These are phyloP conservation scores for Blastomyces gilchristii DNA, from an alignment of 2,329 filamentous ascomycete species.

Conservation along the genomic window DNA sequence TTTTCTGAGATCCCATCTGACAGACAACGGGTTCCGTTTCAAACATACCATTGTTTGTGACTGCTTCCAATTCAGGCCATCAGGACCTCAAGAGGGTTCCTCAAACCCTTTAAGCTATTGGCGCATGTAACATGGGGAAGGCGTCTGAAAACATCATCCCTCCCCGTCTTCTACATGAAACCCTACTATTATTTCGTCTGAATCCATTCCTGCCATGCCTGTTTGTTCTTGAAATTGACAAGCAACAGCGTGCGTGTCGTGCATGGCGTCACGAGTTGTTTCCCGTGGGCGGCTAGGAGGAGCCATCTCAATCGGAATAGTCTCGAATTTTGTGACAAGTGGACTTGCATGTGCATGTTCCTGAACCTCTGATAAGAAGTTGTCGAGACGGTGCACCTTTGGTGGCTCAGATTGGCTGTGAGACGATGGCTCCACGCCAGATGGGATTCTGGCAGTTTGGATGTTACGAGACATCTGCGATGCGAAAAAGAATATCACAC, in stretches of 20 bases:
- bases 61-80: neutral
- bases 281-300: slow-evolving; percentile 13
- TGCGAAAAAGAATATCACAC: slow-evolving; percentile 23
- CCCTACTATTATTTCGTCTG: slow-evolving; percentile 20
- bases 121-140: slow-evolving; percentile 24
- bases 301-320: slow-evolving; percentile 20
- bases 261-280: slow-evolving; percentile 18
- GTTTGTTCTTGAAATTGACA: slow-evolving; percentile 20
- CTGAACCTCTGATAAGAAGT: slow-evolving; percentile 18
- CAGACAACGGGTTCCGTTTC: neutral
- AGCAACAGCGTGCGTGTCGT: slow-evolving; percentile 21
- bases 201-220: slow-evolving; percentile 20
- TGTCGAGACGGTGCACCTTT: slow-evolving; percentile 18
- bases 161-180: slow-evolving; percentile 21
- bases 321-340: slow-evolving; percentile 20
- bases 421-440: slow-evolving; percentile 7
- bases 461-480: slow-evolving; percentile 22
- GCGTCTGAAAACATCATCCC: slow-evolving; percentile 19
- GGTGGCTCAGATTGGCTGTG: neutral
- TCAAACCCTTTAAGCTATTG: slow-evolving; percentile 20
- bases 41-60: neutral
- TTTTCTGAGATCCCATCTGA: neutral
- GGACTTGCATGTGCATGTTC: slow-evolving; percentile 20
- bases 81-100: slow-evolving; percentile 20
- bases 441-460: slow-evolving; percentile 15